phyloP scores from a whole-genome alignment of 2,329 filamentous ascomycete genomes.

The Cladosporium sp. region DNA sequence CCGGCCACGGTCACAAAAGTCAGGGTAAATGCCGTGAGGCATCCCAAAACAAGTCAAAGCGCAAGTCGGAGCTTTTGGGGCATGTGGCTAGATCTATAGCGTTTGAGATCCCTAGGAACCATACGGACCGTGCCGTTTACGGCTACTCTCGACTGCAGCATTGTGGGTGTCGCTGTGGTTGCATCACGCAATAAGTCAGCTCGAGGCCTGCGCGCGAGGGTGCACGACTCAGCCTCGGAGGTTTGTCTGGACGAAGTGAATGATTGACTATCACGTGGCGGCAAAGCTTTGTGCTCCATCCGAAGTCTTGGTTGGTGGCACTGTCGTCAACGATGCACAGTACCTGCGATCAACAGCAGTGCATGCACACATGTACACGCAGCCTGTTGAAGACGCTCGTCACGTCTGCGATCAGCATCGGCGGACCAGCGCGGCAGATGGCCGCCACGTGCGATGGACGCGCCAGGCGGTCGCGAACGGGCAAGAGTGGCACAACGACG shows the following conservation, averaged over 20 bases:
- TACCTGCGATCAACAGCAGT: neutral
- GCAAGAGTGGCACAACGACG: constrained; percentile 9
- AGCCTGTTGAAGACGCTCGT: neutral
- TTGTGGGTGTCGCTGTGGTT: neutral
- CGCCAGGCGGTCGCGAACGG: neutral
- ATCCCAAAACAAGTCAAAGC: constrained; percentile 8
- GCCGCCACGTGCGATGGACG: constrained; percentile 9
- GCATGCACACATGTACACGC: neutral
- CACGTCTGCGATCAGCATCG: constrained; percentile 10
- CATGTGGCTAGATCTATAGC: constrained; percentile 11
- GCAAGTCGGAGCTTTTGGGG: constrained; percentile 10
- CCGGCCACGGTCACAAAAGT: constrained; percentile 4
- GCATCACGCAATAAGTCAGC: constrained; percentile 9
- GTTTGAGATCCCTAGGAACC: constrained; percentile 12
- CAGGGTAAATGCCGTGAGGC: constrained; percentile 13
- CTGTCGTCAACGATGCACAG: neutral
- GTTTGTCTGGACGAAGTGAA: constrained; percentile 5
- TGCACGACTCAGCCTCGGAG: constrained; percentile 4
- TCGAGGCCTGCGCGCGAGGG: neutral
- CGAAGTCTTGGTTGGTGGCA: neutral
- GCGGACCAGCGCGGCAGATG: neutral
- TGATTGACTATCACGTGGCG: constrained; percentile 1
- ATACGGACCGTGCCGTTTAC: constrained; percentile 13
- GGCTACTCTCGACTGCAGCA: constrained; percentile 10
- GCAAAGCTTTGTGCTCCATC: neutral